Evolutionary conservation across 2,329 filamentous ascomycete species (phyloP), one percentile per base, ranked within the genome.

Genomic region (Escovopsis sp.): DNA sequence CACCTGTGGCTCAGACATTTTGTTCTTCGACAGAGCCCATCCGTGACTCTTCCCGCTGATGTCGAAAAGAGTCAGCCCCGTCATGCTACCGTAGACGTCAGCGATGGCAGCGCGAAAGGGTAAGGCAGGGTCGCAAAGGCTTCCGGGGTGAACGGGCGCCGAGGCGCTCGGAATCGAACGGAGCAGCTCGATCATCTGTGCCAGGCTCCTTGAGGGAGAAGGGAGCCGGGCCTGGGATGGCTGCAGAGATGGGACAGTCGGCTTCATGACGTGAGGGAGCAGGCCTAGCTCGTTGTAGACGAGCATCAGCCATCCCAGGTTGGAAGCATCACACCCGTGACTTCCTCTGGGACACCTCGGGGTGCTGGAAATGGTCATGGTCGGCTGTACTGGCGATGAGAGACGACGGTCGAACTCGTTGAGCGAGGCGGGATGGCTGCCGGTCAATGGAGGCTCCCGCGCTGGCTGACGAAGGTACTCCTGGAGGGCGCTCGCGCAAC

Each of bases 261-360:
- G 54, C 1, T 59, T 56, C 51, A 70, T 52, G 4, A 71, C 56
- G 5, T 58, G 60, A 3, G 61, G 55, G 3, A 72, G 49, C 1
- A 73, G 54, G 36, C 62, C 60, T 41, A 72, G 56, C 47, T 73
- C 67, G 40, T 66, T 66, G 42, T 66, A 68, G 0, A 66, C 56
- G n/a, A 72, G 58, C 64, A 74, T 69, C 32, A 72, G 50, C 69
- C 69, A 75, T 3, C 71, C 71, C 0, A 75, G 57, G 42, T 70
- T 73, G 0, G 64, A 63, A 0, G 70, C 68, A 47, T 75, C 72
- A 43, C 71, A 75, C 50, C 59, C 56, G 42, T 67, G 68, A 42
- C 63, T 68, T 1, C 68, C 67, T 44, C 62, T 69, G 12, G 69
- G 68, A 43, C 71, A 75, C 32, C 70, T 61, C 3, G 69, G 61